Conservation (phyloP, 1,284 basidiomycete species). For the Erythrobasidium hasegawianum region DNA sequence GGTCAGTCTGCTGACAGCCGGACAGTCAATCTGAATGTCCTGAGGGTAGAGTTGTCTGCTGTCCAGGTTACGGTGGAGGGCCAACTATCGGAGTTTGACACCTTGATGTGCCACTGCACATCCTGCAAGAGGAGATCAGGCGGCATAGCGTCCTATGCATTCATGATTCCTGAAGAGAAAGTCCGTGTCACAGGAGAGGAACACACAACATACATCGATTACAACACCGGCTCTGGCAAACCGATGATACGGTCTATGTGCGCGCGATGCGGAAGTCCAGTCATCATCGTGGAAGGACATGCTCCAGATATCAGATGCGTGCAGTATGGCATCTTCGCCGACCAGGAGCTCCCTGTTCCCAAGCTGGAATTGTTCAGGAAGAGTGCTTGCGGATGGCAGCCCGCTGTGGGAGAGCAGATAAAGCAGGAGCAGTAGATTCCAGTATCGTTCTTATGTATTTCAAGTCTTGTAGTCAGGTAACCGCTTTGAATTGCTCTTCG, state of each 20-base stretch:
- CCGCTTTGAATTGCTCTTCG: no score
- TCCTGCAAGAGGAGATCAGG: slow-evolving; percentile 3
- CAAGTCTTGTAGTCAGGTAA: no score
- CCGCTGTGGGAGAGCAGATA: neutral
- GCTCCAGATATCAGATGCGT: slow-evolving; percentile 2
- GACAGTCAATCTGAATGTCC: no score
- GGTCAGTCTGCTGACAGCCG: no score
- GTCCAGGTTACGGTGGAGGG: neutral
- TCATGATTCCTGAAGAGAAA: neutral
- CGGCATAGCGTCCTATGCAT: slow-evolving; percentile 1
- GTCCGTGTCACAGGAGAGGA: neutral
- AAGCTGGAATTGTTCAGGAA: neutral
- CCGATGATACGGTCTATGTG: neutral
- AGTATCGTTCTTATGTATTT: no score
- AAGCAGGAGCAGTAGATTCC: neutral
- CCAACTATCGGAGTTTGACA: neutral
- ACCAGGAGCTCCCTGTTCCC: neutral
- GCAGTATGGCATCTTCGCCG: neutral
- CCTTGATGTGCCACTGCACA: neutral
- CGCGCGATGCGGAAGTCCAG: neutral
- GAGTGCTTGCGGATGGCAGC: neutral
- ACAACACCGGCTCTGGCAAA: neutral
- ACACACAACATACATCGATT: neutral
- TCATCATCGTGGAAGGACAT: slow-evolving; percentile 2
- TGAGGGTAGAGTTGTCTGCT: no score